Conservation (phyloP, 176 grass and related monocot genomes). For the Eleusine indica region DNA sequence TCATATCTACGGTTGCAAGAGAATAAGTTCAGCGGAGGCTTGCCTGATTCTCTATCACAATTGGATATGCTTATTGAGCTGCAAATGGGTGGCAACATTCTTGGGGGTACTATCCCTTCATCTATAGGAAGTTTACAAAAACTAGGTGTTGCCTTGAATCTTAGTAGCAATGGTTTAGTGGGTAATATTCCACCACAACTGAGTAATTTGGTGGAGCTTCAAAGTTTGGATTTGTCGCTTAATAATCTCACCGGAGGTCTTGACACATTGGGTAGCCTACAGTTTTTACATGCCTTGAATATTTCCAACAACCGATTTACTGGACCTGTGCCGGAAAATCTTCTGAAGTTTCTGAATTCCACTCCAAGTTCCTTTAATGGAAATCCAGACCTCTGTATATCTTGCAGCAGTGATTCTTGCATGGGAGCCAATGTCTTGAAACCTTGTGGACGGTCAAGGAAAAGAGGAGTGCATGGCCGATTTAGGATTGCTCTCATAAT, state of each 20-base stretch:
- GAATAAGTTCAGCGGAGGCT: conserved; percentile 67
- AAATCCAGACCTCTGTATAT: conserved; percentile 65
- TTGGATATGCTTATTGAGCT: conserved; percentile 62
- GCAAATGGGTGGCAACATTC: conserved; percentile 72
- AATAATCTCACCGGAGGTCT: conserved; percentile 69
- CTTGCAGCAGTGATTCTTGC: conserved; percentile 55
- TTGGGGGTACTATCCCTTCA: conserved; percentile 67
- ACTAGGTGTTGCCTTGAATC: conserved; percentile 58
- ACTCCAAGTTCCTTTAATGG: conserved; percentile 68
- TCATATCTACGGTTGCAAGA: conserved; percentile 57
- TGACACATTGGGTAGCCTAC: conserved; percentile 46
- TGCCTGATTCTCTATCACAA: conserved; percentile 52
- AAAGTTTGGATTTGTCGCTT: conserved; percentile 74
- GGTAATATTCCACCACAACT: conserved; percentile 57
- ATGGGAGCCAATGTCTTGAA: conserved; percentile 36
- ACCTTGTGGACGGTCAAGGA: conserved; percentile 37
- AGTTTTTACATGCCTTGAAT: conserved; percentile 51
- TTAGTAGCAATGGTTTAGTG: conserved; percentile 61
- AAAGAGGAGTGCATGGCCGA: conserved; percentile 34
- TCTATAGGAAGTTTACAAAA: conserved; percentile 56
- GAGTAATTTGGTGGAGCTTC: conserved; percentile 48
- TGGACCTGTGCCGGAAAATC: conserved; percentile 57
- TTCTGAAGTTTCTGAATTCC: conserved; percentile 52
- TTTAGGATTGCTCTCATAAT: conserved; percentile 45
- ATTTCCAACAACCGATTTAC: conserved; percentile 74